Evolutionary conservation across 306 rosid species (phyloP).

Genomic region (Fragaria vesca): DNA sequence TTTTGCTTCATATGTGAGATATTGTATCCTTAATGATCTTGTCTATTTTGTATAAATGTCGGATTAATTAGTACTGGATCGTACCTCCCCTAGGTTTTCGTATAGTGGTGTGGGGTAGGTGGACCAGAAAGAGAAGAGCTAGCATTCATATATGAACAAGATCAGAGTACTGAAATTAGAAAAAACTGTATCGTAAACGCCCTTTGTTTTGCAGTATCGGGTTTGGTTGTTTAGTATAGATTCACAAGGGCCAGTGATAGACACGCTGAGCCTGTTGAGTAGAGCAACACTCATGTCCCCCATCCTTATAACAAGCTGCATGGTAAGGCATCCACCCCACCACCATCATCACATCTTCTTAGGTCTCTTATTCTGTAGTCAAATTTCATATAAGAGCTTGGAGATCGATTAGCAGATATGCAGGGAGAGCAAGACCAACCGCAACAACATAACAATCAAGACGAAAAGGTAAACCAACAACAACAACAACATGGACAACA

Average conservation of each 20-base stretch:
- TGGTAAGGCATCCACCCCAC: constrained; percentile 10
- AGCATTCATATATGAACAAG: not conserved
- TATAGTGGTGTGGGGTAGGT: not conserved
- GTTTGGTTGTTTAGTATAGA: constrained; percentile 15
- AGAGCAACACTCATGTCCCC: constrained; percentile 19
- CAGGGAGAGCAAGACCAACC: not conserved
- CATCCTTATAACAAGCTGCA: constrained; percentile 18
- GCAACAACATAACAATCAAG: not conserved
- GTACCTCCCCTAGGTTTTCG: not conserved
- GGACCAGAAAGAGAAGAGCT: not conserved
- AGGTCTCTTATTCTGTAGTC: no score
- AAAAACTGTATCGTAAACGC: constrained; percentile 16
- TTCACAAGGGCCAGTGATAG: constrained; percentile 28
- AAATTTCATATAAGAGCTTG: not conserved
- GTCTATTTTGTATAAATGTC: not conserved
- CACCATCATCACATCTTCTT: constrained; percentile 7
- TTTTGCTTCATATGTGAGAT: not conserved
- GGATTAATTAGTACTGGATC: not conserved
- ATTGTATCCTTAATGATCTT: not conserved
- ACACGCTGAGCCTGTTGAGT: constrained; percentile 37
- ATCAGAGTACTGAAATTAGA: not conserved
- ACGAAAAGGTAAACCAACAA: not conserved
- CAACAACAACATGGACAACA: constrained; percentile 18
- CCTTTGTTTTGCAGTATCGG: constrained; percentile 30
- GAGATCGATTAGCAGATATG: not conserved